Percentiles rank a stretch among this genome's conserved stretches.
These are phyloP conservation scores for Saturnispora halmiae DNA, from an alignment of 805 yeast genomes.

Conservation along the genomic window DNA sequence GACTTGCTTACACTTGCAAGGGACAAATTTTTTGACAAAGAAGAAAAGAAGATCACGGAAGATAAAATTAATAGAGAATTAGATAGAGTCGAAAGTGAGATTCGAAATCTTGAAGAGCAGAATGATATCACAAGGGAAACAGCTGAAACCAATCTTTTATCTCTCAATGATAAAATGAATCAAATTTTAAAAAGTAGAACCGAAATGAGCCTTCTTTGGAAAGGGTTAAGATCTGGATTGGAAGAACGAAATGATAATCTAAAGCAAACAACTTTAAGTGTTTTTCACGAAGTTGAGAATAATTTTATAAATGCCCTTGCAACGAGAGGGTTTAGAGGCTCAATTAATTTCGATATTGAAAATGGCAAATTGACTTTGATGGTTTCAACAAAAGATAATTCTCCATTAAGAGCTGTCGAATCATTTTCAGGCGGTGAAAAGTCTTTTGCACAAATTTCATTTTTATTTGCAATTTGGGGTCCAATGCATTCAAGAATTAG, in stretches of 20 bases:
- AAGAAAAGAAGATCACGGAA: not conserved
- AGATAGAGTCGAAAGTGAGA: conserved; percentile 35
- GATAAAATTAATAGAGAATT: conserved; percentile 40
- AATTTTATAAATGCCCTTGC: conserved; percentile 54
- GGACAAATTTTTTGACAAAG: conserved; percentile 21
- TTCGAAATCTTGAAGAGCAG: conserved; percentile 43
- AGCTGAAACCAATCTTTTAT: conserved; percentile 39
- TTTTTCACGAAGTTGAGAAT: conserved; percentile 40
- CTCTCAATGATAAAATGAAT: conserved; percentile 34
- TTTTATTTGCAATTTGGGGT: conserved; percentile 84
- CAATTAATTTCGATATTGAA: conserved; percentile 51
- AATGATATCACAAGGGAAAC: conserved; percentile 50
- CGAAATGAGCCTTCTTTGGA: conserved; percentile 26
- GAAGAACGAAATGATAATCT: conserved; percentile 36
- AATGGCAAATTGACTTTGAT: conserved; percentile 43
- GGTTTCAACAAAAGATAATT: conserved; percentile 54
- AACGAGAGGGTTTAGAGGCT: conserved; percentile 67
- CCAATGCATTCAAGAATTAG: conserved; percentile 81
- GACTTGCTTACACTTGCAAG: conserved; percentile 33
- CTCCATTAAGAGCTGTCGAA: conserved; percentile 57
- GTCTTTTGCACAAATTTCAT: conserved; percentile 84
- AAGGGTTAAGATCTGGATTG: conserved; percentile 30
- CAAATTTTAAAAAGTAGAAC: conserved; percentile 34
- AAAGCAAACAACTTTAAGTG: conserved; percentile 30
- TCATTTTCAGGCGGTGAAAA: conserved; percentile 96